Evolutionary conservation across 805 yeast genomes (phyloP).

Genomic region (Ogataea ramenticola): DNA sequence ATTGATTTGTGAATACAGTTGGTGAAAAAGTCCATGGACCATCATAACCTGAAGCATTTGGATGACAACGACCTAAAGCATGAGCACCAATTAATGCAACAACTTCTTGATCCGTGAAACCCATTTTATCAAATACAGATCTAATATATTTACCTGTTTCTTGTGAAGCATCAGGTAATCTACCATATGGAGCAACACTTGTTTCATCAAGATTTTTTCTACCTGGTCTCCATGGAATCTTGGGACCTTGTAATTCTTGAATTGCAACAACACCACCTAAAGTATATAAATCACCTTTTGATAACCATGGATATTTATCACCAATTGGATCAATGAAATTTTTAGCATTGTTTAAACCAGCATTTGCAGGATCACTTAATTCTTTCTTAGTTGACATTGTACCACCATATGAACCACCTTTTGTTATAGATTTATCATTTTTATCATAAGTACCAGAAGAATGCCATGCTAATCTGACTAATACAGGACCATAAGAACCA

Average conservation of each 20-base stretch:
- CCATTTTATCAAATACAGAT: constrained; percentile 38
- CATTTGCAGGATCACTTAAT: constrained; percentile 41
- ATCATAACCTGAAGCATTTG: constrained; percentile 64
- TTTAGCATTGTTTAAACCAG: constrained; percentile 48
- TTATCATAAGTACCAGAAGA: constrained; percentile 41
- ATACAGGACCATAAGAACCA: constrained; percentile 47
- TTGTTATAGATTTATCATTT: constrained; percentile 30
- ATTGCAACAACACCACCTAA: constrained; percentile 61
- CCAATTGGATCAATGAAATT: constrained; percentile 48
- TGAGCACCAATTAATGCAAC: constrained; percentile 43
- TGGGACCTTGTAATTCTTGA: constrained; percentile 61
- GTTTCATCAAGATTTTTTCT: constrained; percentile 29
- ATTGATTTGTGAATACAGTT: constrained; percentile 67
- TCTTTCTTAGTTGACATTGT: constrained; percentile 48
- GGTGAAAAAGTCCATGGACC: constrained; percentile 90
- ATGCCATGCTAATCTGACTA: constrained; percentile 45
- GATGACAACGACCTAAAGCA: constrained; percentile 41
- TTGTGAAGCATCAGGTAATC: constrained; percentile 42
- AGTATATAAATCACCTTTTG: constrained; percentile 67
- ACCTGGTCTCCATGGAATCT: constrained; percentile 50
- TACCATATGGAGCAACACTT: constrained; percentile 38
- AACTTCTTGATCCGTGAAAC: constrained; percentile 39
- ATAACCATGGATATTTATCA: constrained; percentile 49
- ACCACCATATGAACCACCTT: constrained; percentile 44
- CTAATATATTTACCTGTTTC: constrained; percentile 38